Evolutionary conservation across 305 asterid species (phyloP), one percentile per base, ranked within the genome.

Genomic region (Rubia tinctorum): DNA sequence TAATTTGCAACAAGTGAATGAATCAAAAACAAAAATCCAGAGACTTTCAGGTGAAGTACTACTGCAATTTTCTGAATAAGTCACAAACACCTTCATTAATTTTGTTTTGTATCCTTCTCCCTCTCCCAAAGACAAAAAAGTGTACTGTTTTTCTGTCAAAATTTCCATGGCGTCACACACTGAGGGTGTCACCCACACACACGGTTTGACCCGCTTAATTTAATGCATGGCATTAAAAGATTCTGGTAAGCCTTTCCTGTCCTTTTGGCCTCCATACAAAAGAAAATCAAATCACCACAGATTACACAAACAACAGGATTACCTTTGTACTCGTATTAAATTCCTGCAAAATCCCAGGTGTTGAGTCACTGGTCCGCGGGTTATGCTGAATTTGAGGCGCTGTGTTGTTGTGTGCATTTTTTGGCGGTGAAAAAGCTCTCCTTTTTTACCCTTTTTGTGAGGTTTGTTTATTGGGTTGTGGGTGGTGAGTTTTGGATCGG

Each of bases 391-490:
- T 84, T 76, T 80, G 84, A 75, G 76, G 81, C 83, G 64, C 62
- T 37, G 75, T 82, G 25, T 59, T 84, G 76, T 76, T 75, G 81
- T 61, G 40, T 47, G 59, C 37, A 65, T 73, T 71, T 73, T n/a
- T 83, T 83, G 72, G 81, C 81, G 58, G 84, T 77, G 76, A 67
- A 84, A 77, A 68, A 77, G 75, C 53, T 76, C 47, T 76, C 79
- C 70, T 84, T 78, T 73, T 58, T 58, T 14, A 13, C 34, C 3
- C 37, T 23, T 20, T 20, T 75, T 39, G 34, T 47, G 49, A 47
- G 5, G 71, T 20, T 72, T 77, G 76, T 71, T 83, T n/a, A 77
- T 49, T 68, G 72, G 61, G 74, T 69, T 20, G 43, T 59, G 30
- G 39, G 30, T 6, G 34, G 14, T 45, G n/a, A 37, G 44, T 76